Conservation (phyloP, 192 early-diverging fungal species). For the Dimargaris cristalligena region DNA sequence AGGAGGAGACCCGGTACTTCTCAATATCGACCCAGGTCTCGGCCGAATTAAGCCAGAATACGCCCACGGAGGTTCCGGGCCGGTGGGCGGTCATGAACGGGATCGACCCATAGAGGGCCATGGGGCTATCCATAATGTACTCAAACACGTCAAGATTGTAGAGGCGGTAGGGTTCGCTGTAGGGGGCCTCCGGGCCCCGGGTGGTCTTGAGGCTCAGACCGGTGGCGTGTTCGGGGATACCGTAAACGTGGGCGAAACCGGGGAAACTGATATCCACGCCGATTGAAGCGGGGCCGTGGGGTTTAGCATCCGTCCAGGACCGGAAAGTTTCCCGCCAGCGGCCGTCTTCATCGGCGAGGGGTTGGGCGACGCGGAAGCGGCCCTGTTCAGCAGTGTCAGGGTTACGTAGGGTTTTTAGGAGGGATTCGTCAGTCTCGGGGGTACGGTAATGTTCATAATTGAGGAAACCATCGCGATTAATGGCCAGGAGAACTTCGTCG, state of each 20-base stretch:
- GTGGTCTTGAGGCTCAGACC: constrained; percentile 80
- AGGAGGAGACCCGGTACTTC: constrained; percentile 28
- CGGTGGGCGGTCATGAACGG: constrained; percentile 89
- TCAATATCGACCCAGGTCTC: constrained; percentile 98
- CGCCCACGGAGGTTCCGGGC: constrained; percentile 49
- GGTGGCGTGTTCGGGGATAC: constrained; percentile 87
- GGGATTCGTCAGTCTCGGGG: constrained; percentile 22
- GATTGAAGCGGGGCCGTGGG: constrained; percentile 82
- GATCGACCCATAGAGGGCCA: constrained; percentile 88
- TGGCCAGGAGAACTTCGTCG: constrained; percentile 27
- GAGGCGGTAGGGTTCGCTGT: constrained; percentile 84
- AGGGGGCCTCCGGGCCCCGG: constrained; percentile 47
- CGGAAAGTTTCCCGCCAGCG: constrained; percentile 86
- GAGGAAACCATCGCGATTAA: constrained; percentile 75
- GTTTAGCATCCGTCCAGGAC: constrained; percentile 80
- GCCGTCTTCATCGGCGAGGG: constrained; percentile 24
- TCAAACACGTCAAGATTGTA: constrained; percentile 99
- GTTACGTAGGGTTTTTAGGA: background rate
- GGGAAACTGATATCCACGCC: constrained; percentile 85
- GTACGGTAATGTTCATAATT: constrained; percentile 57
- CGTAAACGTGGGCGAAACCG: constrained; percentile 77
- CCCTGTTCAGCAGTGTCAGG: background rate
- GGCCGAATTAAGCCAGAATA: constrained; percentile 85
- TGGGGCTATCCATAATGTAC: constrained; percentile 87
- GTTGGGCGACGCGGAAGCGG: background rate